Evolutionary conservation across 495 filamentous ascomycete genomes (phyloP).

Genomic region (Durotheca rogersii): DNA sequence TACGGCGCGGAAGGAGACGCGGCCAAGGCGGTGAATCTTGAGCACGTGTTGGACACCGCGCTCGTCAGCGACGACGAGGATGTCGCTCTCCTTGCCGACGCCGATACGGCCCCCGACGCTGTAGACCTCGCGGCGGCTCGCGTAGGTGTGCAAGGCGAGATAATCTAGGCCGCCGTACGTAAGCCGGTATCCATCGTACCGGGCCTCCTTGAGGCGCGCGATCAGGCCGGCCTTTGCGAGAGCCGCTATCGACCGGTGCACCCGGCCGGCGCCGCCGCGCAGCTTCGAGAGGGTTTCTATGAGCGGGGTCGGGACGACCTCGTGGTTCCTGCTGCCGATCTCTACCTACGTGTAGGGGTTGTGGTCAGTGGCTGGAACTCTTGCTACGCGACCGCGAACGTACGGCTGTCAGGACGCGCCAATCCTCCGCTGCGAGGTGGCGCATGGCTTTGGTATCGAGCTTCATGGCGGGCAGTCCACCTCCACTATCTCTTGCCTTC

Average conservation of each 20-base stretch:
- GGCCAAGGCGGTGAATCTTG: slow-evolving; percentile 92
- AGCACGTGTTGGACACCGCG: slow-evolving; percentile 67
- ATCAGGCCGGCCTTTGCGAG: slow-evolving; percentile 93
- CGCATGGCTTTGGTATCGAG: slow-evolving; percentile 89
- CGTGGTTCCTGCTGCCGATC: slow-evolving; percentile 91
- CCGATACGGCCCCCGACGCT: slow-evolving; percentile 93
- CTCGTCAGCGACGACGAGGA: slow-evolving; percentile 81
- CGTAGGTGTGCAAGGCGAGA: slow-evolving; percentile 85
- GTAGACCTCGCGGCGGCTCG: slow-evolving; percentile 74
- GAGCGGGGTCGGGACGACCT: slow-evolving; percentile 87
- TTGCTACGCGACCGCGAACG: too few relatives aligned
- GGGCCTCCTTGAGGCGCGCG: slow-evolving; percentile 88
- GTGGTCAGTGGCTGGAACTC: slow-evolving; percentile 28
- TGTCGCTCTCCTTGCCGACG: slow-evolving; percentile 96
- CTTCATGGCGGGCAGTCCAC: slow-evolving; percentile 72
- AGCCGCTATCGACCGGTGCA: slow-evolving; percentile 83
- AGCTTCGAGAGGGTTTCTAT: slow-evolving; percentile 82
- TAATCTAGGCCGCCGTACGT: slow-evolving; percentile 98
- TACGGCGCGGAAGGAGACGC: slow-evolving; percentile 95
- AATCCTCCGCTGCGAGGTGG: slow-evolving; percentile 89
- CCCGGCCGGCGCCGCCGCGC: slow-evolving; percentile 71
- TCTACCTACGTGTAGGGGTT: slow-evolving; percentile 63
- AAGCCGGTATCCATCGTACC: slow-evolving; percentile 96
- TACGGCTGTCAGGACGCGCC: slow-evolving; percentile 91
- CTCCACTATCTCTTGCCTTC: too few relatives aligned